Base-by-base conservation (phyloP, 108 stramenopile species). In the Stephanodiscus triporus region DNA sequence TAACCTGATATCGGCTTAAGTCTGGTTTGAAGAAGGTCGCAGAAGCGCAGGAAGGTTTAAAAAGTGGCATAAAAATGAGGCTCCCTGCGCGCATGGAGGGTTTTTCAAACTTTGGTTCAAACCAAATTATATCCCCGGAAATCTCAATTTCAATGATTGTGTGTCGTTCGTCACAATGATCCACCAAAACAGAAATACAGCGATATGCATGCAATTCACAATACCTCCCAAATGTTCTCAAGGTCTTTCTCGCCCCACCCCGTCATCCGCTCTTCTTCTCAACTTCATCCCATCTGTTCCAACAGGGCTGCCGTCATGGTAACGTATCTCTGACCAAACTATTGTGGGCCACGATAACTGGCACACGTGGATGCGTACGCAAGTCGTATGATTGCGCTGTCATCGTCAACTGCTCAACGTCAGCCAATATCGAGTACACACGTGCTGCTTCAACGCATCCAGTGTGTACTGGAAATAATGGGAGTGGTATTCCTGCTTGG, bases 281-380 rank as follows among this genome's bases (percentile, higher is more conserved):
- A 40, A 40, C 40, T 11, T 40, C 40, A 40, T 19, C 69, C 69
- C 74, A 75, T 75, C 45, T 66, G 72, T 26, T 77, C 76, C 26
- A 77, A 55, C 32, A 72, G 48, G 27, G 48, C 29, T 6, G 62
- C 64, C 26, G 72, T 73, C 71, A 56, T 77, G 20, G 54, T 29
- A 80, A 80, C 1, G 79, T 80, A 26, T 80, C 62, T 27, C 54
- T 80, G 8, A 80, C 79, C 53, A 80, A 70, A 38, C 62, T 37
- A 47, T 80, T 80, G 59, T 80, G 79, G 0, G 68, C 69, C 34
- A 80, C 49, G 32, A 80, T 80, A 4, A 73, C 68, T 6, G 79
- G 79, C 26, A 80, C 75, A 29, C 79, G 68, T 9, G 79, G 79
- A 56, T 80, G 79, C 22, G 74, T 70, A 0, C 36, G 54, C 49